phyloP scores from a whole-genome alignment of 139 green algal species.

The Spirogloea muscicola region DNA sequence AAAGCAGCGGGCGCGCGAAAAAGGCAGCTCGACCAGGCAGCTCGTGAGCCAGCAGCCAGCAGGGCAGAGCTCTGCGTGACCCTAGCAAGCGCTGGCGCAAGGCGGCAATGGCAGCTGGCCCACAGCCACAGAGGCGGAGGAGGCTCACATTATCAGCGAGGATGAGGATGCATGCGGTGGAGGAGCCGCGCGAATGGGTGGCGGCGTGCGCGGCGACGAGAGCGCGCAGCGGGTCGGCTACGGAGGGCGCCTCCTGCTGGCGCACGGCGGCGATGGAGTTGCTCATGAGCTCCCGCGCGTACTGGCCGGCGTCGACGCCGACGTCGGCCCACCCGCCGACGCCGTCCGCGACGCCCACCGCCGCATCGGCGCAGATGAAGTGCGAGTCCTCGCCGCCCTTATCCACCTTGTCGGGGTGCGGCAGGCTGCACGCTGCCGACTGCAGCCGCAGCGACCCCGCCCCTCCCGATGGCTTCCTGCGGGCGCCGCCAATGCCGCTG shows the following conservation, averaged over 20 bases:
- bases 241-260: conserved; percentile 7
- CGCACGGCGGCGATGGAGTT: conserved; percentile 20
- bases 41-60: no score
- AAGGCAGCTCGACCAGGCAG: no score
- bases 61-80: no score
- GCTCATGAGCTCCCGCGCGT: conserved; percentile 46
- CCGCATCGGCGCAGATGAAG: conserved; percentile 66
- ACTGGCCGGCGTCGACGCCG: conserved; percentile 78
- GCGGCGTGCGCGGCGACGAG: conserved; percentile 59
- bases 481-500: no score
- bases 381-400: conserved; percentile 83
- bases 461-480: no score
- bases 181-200: conserved; percentile 65
- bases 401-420: conserved; percentile 73
- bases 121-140: no score
- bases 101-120: no score
- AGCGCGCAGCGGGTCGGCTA: conserved; percentile 42
- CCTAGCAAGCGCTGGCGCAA: no score
- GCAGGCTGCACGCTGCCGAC: conserved; percentile 54
- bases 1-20: no score
- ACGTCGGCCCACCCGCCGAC: conserved; percentile 82
- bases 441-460: conserved; percentile 22
- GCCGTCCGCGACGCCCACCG: conserved; percentile 81
- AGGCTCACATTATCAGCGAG: conserved; percentile 55
- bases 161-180: conserved; percentile 67